Percentiles rank a stretch among this genome's conserved stretches.
Conservation (phyloP, 192 early-diverging fungal species). For the Linderina pennispora region DNA sequence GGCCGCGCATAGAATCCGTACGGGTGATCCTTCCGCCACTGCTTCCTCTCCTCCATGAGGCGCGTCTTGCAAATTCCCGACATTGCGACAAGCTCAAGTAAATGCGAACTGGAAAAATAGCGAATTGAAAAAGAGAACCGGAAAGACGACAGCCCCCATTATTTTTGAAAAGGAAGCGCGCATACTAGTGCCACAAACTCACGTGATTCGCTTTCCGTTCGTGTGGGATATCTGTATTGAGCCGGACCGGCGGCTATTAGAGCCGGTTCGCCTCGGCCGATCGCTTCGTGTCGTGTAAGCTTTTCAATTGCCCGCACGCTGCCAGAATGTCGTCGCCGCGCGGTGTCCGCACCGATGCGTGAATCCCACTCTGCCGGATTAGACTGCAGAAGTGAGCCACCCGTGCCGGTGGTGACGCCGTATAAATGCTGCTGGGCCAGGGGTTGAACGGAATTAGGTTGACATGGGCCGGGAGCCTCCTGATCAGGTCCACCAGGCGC, state of each 20-base stretch:
- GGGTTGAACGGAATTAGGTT: conserved; percentile 82
- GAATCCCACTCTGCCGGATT: conserved; percentile 46
- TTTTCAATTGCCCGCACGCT: conserved; percentile 68
- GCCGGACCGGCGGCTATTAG: too few relatives aligned
- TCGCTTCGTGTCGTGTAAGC: conserved; percentile 15
- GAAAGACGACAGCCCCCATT: neutral
- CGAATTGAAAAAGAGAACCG: neutral
- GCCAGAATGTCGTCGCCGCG: conserved; percentile 74
- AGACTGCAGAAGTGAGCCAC: conserved; percentile 53
- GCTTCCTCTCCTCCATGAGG: conserved; percentile 91
- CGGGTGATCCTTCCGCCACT: conserved; percentile 96
- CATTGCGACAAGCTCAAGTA: conserved; percentile 32
- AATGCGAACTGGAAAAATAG: neutral
- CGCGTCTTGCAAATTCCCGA: conserved; percentile 72
- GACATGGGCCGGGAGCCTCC: conserved; percentile 64
- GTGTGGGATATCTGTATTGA: too few relatives aligned
- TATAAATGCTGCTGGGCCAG: conserved; percentile 74
- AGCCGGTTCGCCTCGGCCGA: too few relatives aligned
- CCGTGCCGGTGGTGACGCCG: conserved; percentile 48
- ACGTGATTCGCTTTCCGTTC: too few relatives aligned
- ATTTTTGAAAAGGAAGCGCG: too few relatives aligned
- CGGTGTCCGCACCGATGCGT: conserved; percentile 56
- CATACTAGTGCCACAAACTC: too few relatives aligned
- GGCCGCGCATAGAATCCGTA: conserved; percentile 91
- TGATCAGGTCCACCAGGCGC: conserved; percentile 58